Evolutionary conservation across 176 grass and related monocot genomes (phyloP), one percentile per base, ranked within the genome.

Genomic region (Secale cereale): DNA sequence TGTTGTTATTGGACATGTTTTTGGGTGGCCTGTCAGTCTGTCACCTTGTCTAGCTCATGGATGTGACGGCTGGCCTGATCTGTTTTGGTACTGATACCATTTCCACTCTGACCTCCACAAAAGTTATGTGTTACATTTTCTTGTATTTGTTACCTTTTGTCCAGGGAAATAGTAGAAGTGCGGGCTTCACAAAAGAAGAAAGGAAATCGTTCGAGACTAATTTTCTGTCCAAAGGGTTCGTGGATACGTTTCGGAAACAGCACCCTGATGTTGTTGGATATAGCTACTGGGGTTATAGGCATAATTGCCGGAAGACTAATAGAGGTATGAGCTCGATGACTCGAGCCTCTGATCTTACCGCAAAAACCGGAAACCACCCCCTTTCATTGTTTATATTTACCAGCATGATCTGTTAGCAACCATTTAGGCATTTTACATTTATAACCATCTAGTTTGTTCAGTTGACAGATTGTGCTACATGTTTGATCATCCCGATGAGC

Each of bases 251-350:
- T 40, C 87, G 92, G 43, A 94, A 77, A 39, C 92, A 88, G 46
- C 82, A 94, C 81, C 92, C 92, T 1, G 63, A 83, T 73, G 92
- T 86, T 15, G 92, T 94, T 39, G 88, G 52, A 15, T 94, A 94
- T 69, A 94, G 83, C 63, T 94, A 94, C 65, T 94, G 92, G 92
- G 92, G 92, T 19, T 91, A 91, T 60, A 94, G 92, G 75, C 56
- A 78, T 62, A 90, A 90, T 50, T 36, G 7, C 13, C 83, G 92
- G 39, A 94, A 94, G 79, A 74, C 76, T 30, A 94, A 94, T 52
- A 94, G 83, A 94, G 92, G 92, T 94, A 88, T 48, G 26, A 76
- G 28, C 14, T 20, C 11, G 3, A 15, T 48, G 57, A 78, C 26
- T 57, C 59, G 43, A 64, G 26, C 35, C 16, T 87, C 15, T 81